Conservation (phyloP, 805 yeast genomes). For the Komagataella kurtzmanii region DNA sequence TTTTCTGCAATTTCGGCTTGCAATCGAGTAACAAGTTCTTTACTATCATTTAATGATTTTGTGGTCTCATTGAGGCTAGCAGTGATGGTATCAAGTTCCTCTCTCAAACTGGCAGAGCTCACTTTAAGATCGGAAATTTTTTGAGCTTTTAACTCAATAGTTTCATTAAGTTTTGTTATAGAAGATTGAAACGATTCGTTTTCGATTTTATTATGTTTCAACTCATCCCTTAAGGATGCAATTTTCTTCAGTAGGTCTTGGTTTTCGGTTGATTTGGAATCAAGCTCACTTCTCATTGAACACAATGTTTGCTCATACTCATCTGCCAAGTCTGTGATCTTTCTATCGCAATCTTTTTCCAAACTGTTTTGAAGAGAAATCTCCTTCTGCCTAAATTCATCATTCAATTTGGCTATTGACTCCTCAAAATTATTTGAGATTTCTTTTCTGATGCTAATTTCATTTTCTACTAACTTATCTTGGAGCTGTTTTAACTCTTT, state of each 20-base stretch:
- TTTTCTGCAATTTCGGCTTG: neutral
- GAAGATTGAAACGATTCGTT: neutral
- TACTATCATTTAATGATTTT: neutral
- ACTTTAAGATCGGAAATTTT: neutral
- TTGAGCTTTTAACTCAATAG: neutral
- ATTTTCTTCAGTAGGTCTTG: neutral
- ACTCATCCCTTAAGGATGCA: neutral
- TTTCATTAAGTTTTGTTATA: neutral
- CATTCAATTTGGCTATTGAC: conserved; percentile 8
- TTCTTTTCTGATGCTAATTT: conserved; percentile 10
- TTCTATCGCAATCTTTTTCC: conserved; percentile 21
- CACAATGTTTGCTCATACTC: conserved; percentile 18
- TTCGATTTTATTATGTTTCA: neutral
- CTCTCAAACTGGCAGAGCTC: neutral
- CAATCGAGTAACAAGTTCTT: neutral
- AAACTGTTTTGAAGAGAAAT: conserved; percentile 11
- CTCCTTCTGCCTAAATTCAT: conserved; percentile 12
- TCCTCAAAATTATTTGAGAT: conserved; percentile 15
- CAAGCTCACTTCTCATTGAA: conserved; percentile 14
- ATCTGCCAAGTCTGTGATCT: conserved; percentile 21
- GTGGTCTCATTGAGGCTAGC: neutral
- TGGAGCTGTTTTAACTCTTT: conserved; percentile 2
- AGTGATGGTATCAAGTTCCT: neutral
- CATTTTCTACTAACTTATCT: conserved; percentile 7
- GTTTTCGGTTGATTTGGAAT: neutral